Percentiles rank a stretch among this genome's conserved stretches.
Conservation (phyloP, 1,139 yeast genomes). For the Tardiomyces depauwii region DNA sequence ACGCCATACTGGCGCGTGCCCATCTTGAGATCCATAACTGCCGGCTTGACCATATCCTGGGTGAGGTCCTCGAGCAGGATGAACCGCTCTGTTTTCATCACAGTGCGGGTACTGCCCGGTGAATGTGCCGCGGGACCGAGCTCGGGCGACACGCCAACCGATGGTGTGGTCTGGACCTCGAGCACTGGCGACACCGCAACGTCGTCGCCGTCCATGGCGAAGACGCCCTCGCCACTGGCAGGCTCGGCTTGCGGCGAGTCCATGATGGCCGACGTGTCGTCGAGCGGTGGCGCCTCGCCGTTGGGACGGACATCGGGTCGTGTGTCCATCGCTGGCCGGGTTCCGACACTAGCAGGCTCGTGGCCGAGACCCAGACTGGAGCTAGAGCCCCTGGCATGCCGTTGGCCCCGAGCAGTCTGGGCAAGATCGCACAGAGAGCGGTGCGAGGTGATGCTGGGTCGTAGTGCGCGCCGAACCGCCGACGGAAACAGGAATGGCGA, state of each 20-base stretch:
- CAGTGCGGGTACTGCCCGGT: constrained; percentile 6
- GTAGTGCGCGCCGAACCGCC: neutral
- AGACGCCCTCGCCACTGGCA: constrained; percentile 9
- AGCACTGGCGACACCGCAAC: neutral
- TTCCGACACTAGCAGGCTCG: neutral
- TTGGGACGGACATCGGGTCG: neutral
- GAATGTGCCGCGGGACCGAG: neutral
- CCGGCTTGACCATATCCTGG: constrained; percentile 67
- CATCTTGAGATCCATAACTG: constrained; percentile 93
- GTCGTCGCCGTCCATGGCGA: constrained; percentile 17
- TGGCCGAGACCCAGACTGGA: neutral
- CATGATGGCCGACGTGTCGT: neutral
- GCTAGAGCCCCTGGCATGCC: neutral
- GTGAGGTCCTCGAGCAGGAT: constrained; percentile 89
- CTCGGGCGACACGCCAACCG: neutral
- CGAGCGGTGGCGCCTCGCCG: neutral
- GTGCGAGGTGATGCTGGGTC: neutral
- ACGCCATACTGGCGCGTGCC: constrained; percentile 99
- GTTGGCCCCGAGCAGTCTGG: neutral
- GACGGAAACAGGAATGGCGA: neutral
- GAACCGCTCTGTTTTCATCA: constrained; percentile 55
- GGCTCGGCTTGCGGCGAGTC: neutral
- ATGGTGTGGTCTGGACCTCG: neutral
- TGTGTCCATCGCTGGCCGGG: neutral
- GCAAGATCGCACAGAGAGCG: neutral